These are phyloP conservation scores for Microdochium paspali DNA, from an alignment of 2,329 filamentous ascomycete species.

Conservation along the genomic window DNA sequence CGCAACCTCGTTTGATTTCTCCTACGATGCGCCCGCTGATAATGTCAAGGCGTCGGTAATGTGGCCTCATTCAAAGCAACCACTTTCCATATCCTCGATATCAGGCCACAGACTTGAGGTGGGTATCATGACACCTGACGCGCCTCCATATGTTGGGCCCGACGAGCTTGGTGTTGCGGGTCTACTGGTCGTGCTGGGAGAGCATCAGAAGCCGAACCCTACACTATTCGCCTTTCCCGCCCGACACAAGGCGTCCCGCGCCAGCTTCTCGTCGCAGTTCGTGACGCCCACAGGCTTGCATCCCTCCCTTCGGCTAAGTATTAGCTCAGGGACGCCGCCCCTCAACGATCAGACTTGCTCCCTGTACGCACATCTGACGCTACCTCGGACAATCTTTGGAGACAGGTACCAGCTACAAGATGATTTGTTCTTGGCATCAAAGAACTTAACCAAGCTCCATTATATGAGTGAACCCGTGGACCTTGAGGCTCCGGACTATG, in stretches of 20 bases:
- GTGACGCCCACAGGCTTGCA: slow-evolving; percentile 71
- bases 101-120: slow-evolving; percentile 60
- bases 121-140: slow-evolving; percentile 63
- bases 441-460: slow-evolving; percentile 62
- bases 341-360: slow-evolving; percentile 52
- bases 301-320: slow-evolving; percentile 62
- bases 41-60: slow-evolving; percentile 54
- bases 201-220: slow-evolving; percentile 61
- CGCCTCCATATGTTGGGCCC: slow-evolving; percentile 46
- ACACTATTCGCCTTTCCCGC: slow-evolving; percentile 79
- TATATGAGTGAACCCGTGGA: slow-evolving; percentile 71
- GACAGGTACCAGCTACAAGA: slow-evolving; percentile 81
- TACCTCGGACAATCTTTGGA: slow-evolving; percentile 73
- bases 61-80: slow-evolving; percentile 42
- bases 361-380: slow-evolving; percentile 71
- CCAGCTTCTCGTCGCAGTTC: slow-evolving; percentile 55
- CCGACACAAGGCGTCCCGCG: slow-evolving; percentile 55
- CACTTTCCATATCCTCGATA: slow-evolving; percentile 28
- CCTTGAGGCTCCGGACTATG: slow-evolving; percentile 83
- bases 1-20: slow-evolving; percentile 56
- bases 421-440: slow-evolving; percentile 66
- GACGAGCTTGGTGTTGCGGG: slow-evolving; percentile 75
- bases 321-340: slow-evolving; percentile 44
- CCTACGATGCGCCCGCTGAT: slow-evolving; percentile 58
- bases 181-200: slow-evolving; percentile 67